These are phyloP conservation scores for Tuber melanosporum DNA, from an alignment of 495 filamentous ascomycete species.

Conservation along the genomic window DNA sequence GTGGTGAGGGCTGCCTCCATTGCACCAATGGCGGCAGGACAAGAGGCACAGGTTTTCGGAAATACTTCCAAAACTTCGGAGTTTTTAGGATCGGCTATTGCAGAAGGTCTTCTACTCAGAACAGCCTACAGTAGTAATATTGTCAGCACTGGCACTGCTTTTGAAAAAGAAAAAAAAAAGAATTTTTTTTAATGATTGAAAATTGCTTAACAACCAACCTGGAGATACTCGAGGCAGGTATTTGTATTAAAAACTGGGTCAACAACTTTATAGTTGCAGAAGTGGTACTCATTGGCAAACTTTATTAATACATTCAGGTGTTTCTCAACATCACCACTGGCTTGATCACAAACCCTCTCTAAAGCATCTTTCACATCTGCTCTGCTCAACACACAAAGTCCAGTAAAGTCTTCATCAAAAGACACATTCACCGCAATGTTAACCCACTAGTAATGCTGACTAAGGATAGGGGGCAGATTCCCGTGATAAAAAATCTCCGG, in stretches of 20 bases:
- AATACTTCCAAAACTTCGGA: no score
- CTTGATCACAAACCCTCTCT: background rate
- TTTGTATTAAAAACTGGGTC: conserved; percentile 1
- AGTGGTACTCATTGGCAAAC: background rate
- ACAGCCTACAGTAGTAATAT: no score
- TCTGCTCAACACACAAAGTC: conserved; percentile 8
- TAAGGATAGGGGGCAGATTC: conserved; percentile 6
- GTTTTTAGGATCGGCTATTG: no score
- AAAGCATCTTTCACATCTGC: background rate
- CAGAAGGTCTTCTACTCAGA: no score
- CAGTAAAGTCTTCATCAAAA: background rate
- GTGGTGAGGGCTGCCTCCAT: no score
- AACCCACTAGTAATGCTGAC: background rate
- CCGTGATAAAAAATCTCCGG: conserved; percentile 13
- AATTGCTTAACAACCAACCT: background rate
- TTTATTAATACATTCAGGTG: background rate
- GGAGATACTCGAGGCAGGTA: conserved; percentile 8
- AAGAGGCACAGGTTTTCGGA: no score
- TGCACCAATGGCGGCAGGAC: no score
- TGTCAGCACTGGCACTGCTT: no score
- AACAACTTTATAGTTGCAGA: no score
- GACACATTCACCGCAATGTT: conserved; percentile 4
- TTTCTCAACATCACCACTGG: background rate
- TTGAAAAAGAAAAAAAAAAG: no score
- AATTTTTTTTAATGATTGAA: no score